Conservation (phyloP, 495 filamentous ascomycete genomes). For the Opeltia flavorubescens region DNA sequence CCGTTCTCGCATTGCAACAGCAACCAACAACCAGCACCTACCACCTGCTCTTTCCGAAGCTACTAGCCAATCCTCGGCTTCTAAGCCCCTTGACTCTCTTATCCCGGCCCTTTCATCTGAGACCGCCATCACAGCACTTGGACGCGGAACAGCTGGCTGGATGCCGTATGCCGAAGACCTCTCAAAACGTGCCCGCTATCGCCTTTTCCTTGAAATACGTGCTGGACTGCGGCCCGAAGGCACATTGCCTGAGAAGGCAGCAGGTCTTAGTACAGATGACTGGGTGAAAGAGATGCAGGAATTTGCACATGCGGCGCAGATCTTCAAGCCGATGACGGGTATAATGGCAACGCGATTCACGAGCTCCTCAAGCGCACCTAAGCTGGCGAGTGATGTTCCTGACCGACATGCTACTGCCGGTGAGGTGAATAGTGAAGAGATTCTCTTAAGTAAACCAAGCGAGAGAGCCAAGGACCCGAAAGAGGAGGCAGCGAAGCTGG, state of each 20-base stretch:
- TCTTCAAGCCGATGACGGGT: constrained; percentile 85
- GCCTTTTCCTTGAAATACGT: constrained; percentile 62
- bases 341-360: constrained; percentile 90
- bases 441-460: constrained; percentile 39
- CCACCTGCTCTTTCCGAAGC: constrained; percentile 66
- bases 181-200: constrained; percentile 62
- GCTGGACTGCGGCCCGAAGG: constrained; percentile 45
- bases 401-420: constrained; percentile 17
- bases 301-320: constrained; percentile 75
- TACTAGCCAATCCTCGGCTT: constrained; percentile 41
- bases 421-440: constrained; percentile 11
- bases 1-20: constrained; percentile 59
- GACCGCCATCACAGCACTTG: constrained; percentile 59
- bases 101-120: constrained; percentile 64
- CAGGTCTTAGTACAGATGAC: constrained; percentile 49
- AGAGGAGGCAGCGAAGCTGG: constrained; percentile 74
- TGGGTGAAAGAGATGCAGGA: constrained; percentile 72
- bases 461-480: constrained; percentile 64
- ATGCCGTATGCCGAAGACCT: constrained; percentile 81
- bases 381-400: constrained; percentile 29
- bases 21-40: constrained; percentile 61
- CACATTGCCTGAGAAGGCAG: constrained; percentile 40
- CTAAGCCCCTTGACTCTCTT: constrained; percentile 43
- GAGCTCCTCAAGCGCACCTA: constrained; percentile 31
- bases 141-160: constrained; percentile 56